Evolutionary conservation across 192 early-diverging fungal species (phyloP).

Genomic region (Allomyces macrogynus): DNA sequence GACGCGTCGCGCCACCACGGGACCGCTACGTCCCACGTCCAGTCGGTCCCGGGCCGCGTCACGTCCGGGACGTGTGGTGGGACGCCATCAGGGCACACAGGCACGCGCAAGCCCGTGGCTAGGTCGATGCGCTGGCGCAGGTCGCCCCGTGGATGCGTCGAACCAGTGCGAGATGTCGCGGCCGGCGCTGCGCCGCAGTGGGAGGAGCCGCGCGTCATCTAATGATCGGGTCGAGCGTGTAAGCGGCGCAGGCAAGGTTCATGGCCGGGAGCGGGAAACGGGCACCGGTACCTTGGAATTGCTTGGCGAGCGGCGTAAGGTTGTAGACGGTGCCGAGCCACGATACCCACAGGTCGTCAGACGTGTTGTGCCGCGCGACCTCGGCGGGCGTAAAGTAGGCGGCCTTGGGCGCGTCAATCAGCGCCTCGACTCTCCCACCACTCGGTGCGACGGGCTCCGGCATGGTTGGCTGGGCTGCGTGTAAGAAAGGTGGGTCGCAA

Average conservation of each 20-base stretch:
- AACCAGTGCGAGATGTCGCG: constrained; percentile 42
- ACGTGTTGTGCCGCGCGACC: constrained; percentile 48
- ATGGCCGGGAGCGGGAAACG: no score
- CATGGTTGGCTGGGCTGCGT: no score
- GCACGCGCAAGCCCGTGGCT: constrained; percentile 6
- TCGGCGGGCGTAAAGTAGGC: constrained; percentile 35
- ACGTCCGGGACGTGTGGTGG: constrained; percentile 20
- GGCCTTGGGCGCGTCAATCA: no score
- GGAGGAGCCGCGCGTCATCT: constrained; percentile 23
- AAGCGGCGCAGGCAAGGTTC: no score
- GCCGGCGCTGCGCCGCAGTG: constrained; percentile 34
- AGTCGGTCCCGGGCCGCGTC: not conserved
- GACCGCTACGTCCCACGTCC: constrained; percentile 1
- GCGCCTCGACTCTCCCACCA: no score
- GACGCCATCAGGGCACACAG: constrained; percentile 24
- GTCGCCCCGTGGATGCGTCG: constrained; percentile 22
- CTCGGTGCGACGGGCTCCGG: no score
- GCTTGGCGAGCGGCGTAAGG: constrained; percentile 53
- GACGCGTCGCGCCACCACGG: constrained; percentile 28
- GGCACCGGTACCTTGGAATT: constrained; percentile 8
- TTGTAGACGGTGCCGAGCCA: constrained; percentile 62
- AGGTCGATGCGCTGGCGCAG: constrained; percentile 9
- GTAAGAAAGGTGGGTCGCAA: no score
- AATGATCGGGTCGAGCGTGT: not conserved
- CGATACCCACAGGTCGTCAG: constrained; percentile 58